A percentile compares a stretch with the other conserved stretches of the same genome.
Evolutionary conservation across 106 monocot species (phyloP).

Genomic region (Ottelia alismoides): DNA sequence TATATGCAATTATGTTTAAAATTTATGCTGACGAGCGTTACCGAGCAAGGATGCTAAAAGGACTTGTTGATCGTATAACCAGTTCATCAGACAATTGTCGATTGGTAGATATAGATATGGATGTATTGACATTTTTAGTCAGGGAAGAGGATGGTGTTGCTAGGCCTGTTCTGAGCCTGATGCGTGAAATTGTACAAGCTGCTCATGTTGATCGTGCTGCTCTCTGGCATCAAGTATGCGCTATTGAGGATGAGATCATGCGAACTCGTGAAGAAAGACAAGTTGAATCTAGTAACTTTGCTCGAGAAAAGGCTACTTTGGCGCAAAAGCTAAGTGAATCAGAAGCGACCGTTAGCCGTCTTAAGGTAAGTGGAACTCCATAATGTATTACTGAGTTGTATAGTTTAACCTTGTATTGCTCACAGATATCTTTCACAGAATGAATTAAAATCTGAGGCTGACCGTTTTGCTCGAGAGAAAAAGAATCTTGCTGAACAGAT

Average conservation of each 20-base stretch:
- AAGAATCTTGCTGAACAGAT: conserved; percentile 60
- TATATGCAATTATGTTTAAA: conserved; percentile 87
- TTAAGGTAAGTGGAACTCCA: conserved; percentile 45
- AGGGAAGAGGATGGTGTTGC: conserved; percentile 75
- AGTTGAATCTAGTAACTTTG: conserved; percentile 35
- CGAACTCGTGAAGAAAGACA: conserved; percentile 53
- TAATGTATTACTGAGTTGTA: too few species aligned
- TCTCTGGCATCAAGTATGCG: conserved; percentile 85
- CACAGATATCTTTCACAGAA: too few species aligned
- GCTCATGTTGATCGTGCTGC: conserved; percentile 67
- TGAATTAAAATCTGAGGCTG: conserved; percentile 65
- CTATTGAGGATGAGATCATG: conserved; percentile 69
- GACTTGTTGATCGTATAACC: conserved; percentile 71
- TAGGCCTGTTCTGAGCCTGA: conserved; percentile 68
- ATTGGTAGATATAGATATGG: conserved; percentile 72
- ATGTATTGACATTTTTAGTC: conserved; percentile 76
- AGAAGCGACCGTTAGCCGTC: conserved; percentile 39
- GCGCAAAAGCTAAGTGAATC: conserved; percentile 52
- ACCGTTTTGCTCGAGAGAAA: conserved; percentile 64
- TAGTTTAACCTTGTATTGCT: too few species aligned
- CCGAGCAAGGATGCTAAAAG: conserved; percentile 62
- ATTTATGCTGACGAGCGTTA: conserved; percentile 68
- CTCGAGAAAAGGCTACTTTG: conserved; percentile 49
- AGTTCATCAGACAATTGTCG: conserved; percentile 54
- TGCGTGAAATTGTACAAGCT: conserved; percentile 62